A percentile compares a stretch with the other conserved stretches of the same genome.
Conservation (phyloP, 345 rosid genomes). For the Litchi chinensis region DNA sequence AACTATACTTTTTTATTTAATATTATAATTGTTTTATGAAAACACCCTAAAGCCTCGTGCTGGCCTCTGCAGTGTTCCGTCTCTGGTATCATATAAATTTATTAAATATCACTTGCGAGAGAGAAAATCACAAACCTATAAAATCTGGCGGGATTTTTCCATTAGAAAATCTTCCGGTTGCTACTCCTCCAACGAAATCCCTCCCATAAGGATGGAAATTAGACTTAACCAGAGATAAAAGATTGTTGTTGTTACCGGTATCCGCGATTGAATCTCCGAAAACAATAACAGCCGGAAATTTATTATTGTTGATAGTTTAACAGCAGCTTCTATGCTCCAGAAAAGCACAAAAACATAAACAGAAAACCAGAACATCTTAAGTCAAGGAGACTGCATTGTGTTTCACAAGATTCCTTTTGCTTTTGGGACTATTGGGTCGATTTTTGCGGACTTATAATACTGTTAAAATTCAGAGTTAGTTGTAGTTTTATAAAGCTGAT, state of each 20-base stretch:
- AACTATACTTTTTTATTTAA: too few species aligned
- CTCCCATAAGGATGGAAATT: slow-evolving; percentile 50
- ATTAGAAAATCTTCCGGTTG: slow-evolving; percentile 44
- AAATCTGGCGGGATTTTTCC: slow-evolving; percentile 46
- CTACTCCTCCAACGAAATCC: slow-evolving; percentile 31
- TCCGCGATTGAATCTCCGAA: slow-evolving; percentile 52
- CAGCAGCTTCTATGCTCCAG: not conserved
- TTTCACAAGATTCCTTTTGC: not conserved
- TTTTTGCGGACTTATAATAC: too few species aligned
- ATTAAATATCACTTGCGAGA: too few species aligned
- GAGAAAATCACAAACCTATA: slow-evolving; percentile 18
- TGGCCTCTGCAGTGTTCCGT: too few species aligned
- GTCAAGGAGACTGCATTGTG: not conserved
- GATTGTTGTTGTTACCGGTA: slow-evolving; percentile 41
- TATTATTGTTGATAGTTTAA: not conserved
- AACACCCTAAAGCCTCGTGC: too few species aligned
- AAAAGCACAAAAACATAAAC: not conserved
- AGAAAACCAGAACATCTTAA: not conserved
- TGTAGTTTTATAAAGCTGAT: too few species aligned
- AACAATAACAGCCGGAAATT: slow-evolving; percentile 28
- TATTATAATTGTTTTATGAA: too few species aligned
- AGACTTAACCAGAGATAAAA: slow-evolving; percentile 22
- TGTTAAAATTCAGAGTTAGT: too few species aligned
- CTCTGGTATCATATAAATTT: too few species aligned
- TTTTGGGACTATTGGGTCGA: too few species aligned